A percentile compares a stretch with the other conserved stretches of the same genome.
These are phyloP conservation scores for Striga asiatica DNA, from an alignment of 257 asterid species.

Conservation along the genomic window DNA sequence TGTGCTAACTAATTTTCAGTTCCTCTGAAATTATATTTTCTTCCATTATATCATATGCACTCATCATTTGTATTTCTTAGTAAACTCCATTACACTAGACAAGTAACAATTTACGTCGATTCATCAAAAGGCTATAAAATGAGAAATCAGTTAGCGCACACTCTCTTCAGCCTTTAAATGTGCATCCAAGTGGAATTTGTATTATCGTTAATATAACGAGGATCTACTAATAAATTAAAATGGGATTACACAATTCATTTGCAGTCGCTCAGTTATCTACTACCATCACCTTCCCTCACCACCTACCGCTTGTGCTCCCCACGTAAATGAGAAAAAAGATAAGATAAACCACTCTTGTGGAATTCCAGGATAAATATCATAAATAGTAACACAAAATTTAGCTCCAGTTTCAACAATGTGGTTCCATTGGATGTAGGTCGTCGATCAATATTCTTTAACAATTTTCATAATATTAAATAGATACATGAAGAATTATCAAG, in stretches of 20 bases:
- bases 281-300: background rate
- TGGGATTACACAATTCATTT: background rate
- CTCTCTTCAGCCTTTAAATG: too few species aligned
- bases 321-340: background rate
- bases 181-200: too few species aligned
- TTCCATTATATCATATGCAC: background rate
- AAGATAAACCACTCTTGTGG: background rate
- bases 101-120: slow-evolving; percentile 4
- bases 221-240: background rate
- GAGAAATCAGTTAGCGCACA: slow-evolving; percentile 4
- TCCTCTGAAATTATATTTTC: background rate
- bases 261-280: background rate
- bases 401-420: background rate
- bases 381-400: background rate
- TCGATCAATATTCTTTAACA: background rate
- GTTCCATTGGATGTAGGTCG: background rate
- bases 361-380: background rate
- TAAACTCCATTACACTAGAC: background rate
- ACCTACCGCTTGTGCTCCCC: background rate
- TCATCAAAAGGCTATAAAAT: background rate
- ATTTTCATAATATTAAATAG: background rate
- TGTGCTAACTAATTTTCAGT: background rate
- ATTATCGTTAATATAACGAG: background rate
- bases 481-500: slow-evolving; percentile 2
- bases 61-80: background rate